These are phyloP conservation scores for Curvularia hawaiiensis DNA, from an alignment of 2,329 filamentous ascomycete species.

Conservation along the genomic window DNA sequence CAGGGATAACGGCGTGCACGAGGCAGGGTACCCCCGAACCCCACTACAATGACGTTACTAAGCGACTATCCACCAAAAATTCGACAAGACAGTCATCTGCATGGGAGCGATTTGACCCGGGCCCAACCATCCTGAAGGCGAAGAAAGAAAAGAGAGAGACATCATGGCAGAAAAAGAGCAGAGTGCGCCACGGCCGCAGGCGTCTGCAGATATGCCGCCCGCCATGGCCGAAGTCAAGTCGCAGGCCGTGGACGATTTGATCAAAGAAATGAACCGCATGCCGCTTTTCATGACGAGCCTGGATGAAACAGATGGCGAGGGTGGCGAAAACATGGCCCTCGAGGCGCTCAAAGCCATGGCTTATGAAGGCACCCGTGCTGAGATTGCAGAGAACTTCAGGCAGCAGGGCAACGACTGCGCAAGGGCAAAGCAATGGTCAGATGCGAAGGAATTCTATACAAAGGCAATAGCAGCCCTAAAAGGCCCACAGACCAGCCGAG, in stretches of 20 bases:
- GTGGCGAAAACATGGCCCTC: conserved; percentile 78
- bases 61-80: conserved; percentile 29
- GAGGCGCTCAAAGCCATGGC: conserved; percentile 89
- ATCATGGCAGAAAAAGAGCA: conserved; percentile 26
- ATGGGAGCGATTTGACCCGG: conserved; percentile 4
- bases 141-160: neutral
- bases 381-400: conserved; percentile 84
- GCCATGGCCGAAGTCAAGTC: conserved; percentile 62
- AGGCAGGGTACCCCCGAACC: conserved; percentile 4
- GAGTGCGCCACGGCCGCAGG: conserved; percentile 21
- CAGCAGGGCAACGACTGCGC: conserved; percentile 93
- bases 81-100: conserved; percentile 9
- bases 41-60: conserved; percentile 25
- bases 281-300: conserved; percentile 97
- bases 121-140: neutral
- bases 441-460: conserved; percentile 89
- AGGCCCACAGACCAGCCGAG: conserved; percentile 57
- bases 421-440: conserved; percentile 71
- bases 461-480: conserved; percentile 80
- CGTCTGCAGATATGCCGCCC: conserved; percentile 59
- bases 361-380: conserved; percentile 87
- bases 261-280: conserved; percentile 69
- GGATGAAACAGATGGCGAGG: conserved; percentile 63
- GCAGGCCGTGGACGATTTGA: conserved; percentile 64
- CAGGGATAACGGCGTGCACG: conserved; percentile 1